Percentiles rank a stretch among this genome's conserved stretches.
Conservation (phyloP, 2,329 filamentous ascomycete species). For the Aulographum hederae region DNA sequence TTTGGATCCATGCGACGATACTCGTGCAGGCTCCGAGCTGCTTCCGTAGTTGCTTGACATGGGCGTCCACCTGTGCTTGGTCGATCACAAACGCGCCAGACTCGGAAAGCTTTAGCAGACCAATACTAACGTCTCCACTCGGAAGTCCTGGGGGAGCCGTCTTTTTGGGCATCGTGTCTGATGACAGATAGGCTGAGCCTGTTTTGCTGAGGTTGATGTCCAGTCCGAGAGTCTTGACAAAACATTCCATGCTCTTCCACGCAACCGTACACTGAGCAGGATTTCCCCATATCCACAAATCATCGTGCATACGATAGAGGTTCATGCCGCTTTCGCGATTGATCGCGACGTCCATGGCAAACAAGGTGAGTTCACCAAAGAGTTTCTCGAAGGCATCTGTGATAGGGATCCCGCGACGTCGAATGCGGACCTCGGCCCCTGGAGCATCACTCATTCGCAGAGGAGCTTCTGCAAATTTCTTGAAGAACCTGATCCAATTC, state of each 20-base stretch:
- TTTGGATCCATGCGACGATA: conserved; percentile 39
- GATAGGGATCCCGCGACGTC: conserved; percentile 40
- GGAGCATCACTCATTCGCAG: conserved; percentile 37
- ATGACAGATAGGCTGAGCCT: conserved; percentile 27
- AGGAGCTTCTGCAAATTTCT: conserved; percentile 32
- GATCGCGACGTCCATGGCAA: conserved; percentile 46
- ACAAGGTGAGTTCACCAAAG: conserved; percentile 41
- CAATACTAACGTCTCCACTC: conserved; percentile 36
- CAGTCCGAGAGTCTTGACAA: conserved; percentile 36
- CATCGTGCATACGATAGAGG: conserved; percentile 46
- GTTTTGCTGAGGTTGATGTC: conserved; percentile 40
- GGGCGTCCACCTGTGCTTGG: conserved; percentile 36
- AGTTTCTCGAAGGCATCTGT: conserved; percentile 40
- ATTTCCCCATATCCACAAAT: conserved; percentile 49
- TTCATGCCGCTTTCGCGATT: conserved; percentile 38
- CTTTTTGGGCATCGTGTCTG: conserved; percentile 9
- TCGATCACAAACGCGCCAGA: conserved; percentile 41
- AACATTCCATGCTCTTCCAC: conserved; percentile 40
- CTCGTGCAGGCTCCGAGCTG: conserved; percentile 35
- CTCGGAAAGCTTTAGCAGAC: conserved; percentile 37
- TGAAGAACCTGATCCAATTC: conserved; percentile 13
- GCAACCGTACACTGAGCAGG: conserved; percentile 34
- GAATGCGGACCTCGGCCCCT: conserved; percentile 21
- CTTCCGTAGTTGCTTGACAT: conserved; percentile 38
- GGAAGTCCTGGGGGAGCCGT: conserved; percentile 22